These are phyloP conservation scores for Phycomyces blakesleeanus DNA, from an alignment of 192 early-diverging fungal species.

Conservation along the genomic window DNA sequence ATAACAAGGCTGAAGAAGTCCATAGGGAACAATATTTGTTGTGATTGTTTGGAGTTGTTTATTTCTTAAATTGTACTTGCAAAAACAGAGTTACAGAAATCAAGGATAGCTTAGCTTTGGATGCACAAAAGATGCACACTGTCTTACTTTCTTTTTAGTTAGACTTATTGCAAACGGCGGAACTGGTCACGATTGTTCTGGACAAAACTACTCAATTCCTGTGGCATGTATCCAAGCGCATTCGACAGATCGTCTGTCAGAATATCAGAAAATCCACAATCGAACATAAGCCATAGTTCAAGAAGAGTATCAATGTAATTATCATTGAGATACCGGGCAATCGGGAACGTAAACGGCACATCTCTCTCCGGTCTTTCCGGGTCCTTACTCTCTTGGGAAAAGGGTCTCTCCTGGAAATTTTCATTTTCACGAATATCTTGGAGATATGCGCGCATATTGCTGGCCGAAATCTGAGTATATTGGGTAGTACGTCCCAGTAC, in stretches of 20 bases:
- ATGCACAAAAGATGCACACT: neutral
- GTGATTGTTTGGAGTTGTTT: too few species aligned
- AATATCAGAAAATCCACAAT: neutral
- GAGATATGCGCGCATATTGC: neutral
- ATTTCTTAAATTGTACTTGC: too few species aligned
- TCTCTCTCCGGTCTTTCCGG: neutral
- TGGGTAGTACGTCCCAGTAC: slow-evolving; percentile 2
- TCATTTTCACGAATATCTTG: slow-evolving; percentile 1
- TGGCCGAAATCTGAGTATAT: neutral
- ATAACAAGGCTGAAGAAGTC: neutral
- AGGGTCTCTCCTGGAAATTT: slow-evolving; percentile 10
- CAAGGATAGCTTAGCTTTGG: too few species aligned
- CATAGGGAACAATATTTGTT: too few species aligned
- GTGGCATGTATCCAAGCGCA: neutral
- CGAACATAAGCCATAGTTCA: neutral
- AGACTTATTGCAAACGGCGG: slow-evolving; percentile 1
- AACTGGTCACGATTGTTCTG: slow-evolving; percentile 10
- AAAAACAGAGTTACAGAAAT: too few species aligned
- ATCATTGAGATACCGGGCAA: slow-evolving; percentile 1
- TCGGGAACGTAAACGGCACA: neutral
- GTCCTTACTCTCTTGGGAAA: neutral
- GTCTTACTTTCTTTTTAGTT: neutral
- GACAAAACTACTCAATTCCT: neutral
- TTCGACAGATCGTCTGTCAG: neutral
- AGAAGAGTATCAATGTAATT: neutral